These are phyloP conservation scores for Ogataea hybrid DNA, from an alignment of 1,139 yeast genomes.

Conservation along the genomic window DNA sequence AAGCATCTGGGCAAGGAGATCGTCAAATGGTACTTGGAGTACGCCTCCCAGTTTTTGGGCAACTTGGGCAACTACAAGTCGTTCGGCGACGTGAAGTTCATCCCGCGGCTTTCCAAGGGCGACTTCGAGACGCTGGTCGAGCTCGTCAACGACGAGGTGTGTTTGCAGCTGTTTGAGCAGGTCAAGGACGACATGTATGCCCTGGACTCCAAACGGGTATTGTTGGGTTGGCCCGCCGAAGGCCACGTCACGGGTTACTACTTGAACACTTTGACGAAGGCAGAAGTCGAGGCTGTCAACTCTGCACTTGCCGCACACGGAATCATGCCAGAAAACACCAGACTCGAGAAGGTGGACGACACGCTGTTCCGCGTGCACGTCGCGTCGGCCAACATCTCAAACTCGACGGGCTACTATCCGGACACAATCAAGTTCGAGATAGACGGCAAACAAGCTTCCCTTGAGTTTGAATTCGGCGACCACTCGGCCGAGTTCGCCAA, in stretches of 20 bases:
- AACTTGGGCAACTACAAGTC: slow-evolving; percentile 87
- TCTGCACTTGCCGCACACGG: slow-evolving; percentile 57
- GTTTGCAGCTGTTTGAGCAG: slow-evolving; percentile 40
- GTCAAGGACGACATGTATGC: slow-evolving; percentile 52
- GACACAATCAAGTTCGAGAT: slow-evolving; percentile 35
- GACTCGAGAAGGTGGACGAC: slow-evolving; percentile 54
- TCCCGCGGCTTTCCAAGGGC: slow-evolving; percentile 55
- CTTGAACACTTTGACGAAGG: slow-evolving; percentile 48
- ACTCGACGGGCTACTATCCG: slow-evolving; percentile 45
- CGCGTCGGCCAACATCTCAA: slow-evolving; percentile 52
- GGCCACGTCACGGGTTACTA: slow-evolving; percentile 80
- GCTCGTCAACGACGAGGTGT: slow-evolving; percentile 38
- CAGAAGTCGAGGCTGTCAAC: slow-evolving; percentile 66
- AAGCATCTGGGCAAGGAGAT: slow-evolving; percentile 35
- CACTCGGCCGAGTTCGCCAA: slow-evolving; percentile 60
- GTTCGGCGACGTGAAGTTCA: slow-evolving; percentile 83
- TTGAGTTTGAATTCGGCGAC: slow-evolving; percentile 73
- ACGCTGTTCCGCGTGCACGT: slow-evolving; percentile 52
- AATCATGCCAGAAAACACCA: slow-evolving; percentile 80
- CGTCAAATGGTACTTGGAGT: slow-evolving; percentile 61
- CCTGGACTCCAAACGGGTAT: slow-evolving; percentile 43
- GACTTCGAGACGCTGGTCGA: slow-evolving; percentile 49
- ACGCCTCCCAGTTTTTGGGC: slow-evolving; percentile 74
- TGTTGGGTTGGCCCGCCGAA: slow-evolving; percentile 75
- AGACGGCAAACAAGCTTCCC: slow-evolving; percentile 34